A percentile compares a stretch with the other conserved stretches of the same genome.
Conservation (phyloP, 306 rosid species). For the Dalbergia oliveri region DNA sequence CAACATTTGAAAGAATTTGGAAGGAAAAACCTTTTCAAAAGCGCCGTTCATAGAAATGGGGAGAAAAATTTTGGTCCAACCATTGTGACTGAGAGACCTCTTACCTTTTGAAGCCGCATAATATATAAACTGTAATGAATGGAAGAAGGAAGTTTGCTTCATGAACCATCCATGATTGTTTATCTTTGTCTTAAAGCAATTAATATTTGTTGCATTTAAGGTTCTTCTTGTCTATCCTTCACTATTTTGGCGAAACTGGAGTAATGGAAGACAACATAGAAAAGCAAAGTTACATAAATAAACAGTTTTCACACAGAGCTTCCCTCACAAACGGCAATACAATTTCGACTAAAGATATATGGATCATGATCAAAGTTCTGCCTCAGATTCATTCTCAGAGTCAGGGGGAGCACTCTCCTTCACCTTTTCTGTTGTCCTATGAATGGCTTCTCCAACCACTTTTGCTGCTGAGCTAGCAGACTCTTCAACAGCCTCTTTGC, state of each 20-base stretch:
- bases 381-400: conserved; percentile 45
- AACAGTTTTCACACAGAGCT: conserved; percentile 22
- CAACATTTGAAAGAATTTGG: background rate
- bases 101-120: background rate
- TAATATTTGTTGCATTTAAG: background rate
- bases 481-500: conserved; percentile 71
- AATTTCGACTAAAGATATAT: conserved; percentile 18
- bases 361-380: conserved; percentile 55
- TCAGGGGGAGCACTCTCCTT: conserved; percentile 26
- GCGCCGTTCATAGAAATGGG: background rate
- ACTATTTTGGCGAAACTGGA: background rate
- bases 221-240: background rate
- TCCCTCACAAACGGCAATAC: conserved; percentile 2
- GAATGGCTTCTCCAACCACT: conserved; percentile 56
- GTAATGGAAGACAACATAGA: background rate
- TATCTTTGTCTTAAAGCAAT: background rate
- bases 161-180: background rate
- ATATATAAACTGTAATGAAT: background rate
- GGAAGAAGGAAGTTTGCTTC: background rate
- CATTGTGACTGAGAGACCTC: background rate
- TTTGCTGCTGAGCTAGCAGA: conserved; percentile 70
- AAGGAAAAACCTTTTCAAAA: background rate
- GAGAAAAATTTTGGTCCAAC: too few relatives aligned
- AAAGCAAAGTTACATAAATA: background rate
- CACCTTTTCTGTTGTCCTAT: conserved; percentile 51